Conservation (phyloP, 2,329 filamentous ascomycete species). For the Fonsecaea multimorphosa region DNA sequence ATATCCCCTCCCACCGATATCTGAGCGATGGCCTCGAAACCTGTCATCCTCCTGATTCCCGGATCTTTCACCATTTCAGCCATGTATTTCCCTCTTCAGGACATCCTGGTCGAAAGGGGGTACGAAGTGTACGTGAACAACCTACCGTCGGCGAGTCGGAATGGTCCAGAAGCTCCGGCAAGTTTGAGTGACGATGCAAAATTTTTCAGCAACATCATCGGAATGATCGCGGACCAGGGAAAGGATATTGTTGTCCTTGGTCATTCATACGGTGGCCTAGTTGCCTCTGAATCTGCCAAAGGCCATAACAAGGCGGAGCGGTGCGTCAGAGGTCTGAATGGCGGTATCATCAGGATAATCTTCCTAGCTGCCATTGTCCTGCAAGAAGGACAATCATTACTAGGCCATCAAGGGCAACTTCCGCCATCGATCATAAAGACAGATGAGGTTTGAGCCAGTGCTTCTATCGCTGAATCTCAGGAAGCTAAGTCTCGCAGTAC, state of each 20-base stretch:
- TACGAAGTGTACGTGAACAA: conserved; percentile 22
- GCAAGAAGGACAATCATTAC: conserved; percentile 19
- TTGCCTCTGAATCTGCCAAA: conserved; percentile 44
- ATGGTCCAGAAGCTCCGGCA: conserved; percentile 37
- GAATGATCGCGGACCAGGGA: conserved; percentile 41
- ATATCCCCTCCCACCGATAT: conserved; percentile 2
- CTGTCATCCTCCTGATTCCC: conserved; percentile 19
- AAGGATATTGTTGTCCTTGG: conserved; percentile 42
- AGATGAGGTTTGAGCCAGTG: conserved; percentile 14
- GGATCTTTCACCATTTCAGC: conserved; percentile 16
- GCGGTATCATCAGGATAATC: conserved; percentile 28
- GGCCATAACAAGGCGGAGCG: conserved; percentile 36
- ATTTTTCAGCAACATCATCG: conserved; percentile 39
- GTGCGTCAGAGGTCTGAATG: conserved; percentile 37
- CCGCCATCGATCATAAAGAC: conserved; percentile 17
- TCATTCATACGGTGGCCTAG: conserved; percentile 44
- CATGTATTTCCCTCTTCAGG: conserved; percentile 15
- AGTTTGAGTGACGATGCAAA: conserved; percentile 43
- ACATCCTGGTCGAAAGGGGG: conserved; percentile 3
- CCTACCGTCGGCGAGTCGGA: conserved; percentile 23
- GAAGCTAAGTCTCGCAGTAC: conserved; percentile 16
- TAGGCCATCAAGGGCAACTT: conserved; percentile 14
- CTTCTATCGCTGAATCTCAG: conserved; percentile 7
- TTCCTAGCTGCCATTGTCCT: conserved; percentile 20
- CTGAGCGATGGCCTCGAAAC: conserved; percentile 20